phyloP scores from a whole-genome alignment of 2,329 filamentous ascomycete species.

The Pezizomycotina sp. region DNA sequence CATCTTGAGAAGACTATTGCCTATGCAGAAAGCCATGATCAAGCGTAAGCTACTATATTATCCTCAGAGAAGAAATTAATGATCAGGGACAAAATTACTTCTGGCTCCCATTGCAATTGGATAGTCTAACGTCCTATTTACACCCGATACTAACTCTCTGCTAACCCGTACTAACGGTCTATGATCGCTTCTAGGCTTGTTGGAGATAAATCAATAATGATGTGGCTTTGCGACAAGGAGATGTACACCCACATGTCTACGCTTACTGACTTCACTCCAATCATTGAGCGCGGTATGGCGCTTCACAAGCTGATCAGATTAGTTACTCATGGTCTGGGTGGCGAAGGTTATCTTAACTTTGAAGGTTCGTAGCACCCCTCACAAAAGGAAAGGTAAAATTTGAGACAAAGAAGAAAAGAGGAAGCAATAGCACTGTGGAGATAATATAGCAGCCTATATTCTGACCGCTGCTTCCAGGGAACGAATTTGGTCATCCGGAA shows the following conservation, averaged over 20 bases:
- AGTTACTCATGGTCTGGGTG: slow-evolving; percentile 76
- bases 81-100: no score
- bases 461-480: slow-evolving; percentile 35
- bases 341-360: slow-evolving; percentile 96
- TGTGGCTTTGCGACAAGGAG: slow-evolving; percentile 94
- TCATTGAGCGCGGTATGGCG: slow-evolving; percentile 79
- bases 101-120: no score
- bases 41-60: slow-evolving; percentile 57
- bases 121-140: no score
- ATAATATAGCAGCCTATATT: background rate
- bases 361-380: slow-evolving; percentile 37
- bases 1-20: slow-evolving; percentile 97
- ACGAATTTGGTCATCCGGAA: slow-evolving; percentile 96
- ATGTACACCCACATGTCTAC: slow-evolving; percentile 96
- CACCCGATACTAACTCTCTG: no score
- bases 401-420: no score
- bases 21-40: slow-evolving; percentile 92
- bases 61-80: no score
- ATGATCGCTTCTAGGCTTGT: slow-evolving; percentile 49
- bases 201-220: slow-evolving; percentile 90
- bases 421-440: no score
- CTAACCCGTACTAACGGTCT: slow-evolving; percentile 20
- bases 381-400: no score
- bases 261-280: slow-evolving; percentile 63
- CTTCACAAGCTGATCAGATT: slow-evolving; percentile 97